Evolutionary conservation across 495 filamentous ascomycete genomes (phyloP).

Genomic region (Aspergillus baeticus): DNA sequence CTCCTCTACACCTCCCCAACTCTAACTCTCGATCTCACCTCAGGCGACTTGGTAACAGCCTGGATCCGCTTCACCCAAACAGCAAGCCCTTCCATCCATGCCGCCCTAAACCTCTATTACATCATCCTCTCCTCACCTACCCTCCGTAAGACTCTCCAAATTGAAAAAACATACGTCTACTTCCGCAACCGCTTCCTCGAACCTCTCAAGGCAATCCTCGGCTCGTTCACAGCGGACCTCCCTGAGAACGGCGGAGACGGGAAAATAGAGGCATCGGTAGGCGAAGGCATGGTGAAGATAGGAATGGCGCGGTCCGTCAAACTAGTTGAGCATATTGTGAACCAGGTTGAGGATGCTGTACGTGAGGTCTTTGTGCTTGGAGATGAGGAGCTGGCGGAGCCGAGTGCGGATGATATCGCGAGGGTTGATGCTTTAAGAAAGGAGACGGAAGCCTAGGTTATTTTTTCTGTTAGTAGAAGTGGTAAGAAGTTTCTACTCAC

Average conservation of each 20-base stretch:
- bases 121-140: constrained; percentile 36
- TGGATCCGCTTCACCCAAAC: constrained; percentile 41
- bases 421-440: constrained; percentile 29
- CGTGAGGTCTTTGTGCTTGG: constrained; percentile 33
- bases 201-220: constrained; percentile 34
- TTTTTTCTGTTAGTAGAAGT: too few species aligned
- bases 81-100: constrained; percentile 36
- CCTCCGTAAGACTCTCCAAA: constrained; percentile 31
- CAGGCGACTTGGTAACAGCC: constrained; percentile 30
- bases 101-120: constrained; percentile 47
- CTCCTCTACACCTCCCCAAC: constrained; percentile 30
- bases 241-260: constrained; percentile 39
- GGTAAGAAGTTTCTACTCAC: too few species aligned
- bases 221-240: constrained; percentile 36
- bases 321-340: constrained; percentile 33
- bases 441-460: constrained; percentile 19
- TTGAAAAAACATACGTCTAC: constrained; percentile 36
- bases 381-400: constrained; percentile 31
- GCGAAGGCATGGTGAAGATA: constrained; percentile 37
- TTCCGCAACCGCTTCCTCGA: constrained; percentile 40
- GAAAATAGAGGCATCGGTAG: constrained; percentile 37
- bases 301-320: constrained; percentile 41
- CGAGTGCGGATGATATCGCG: constrained; percentile 31
- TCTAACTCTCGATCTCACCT: constrained; percentile 20
- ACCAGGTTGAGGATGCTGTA: constrained; percentile 39